Base-by-base conservation (phyloP, 169 alveolate genomes). In the Plasmodium knowlesi region DNA sequence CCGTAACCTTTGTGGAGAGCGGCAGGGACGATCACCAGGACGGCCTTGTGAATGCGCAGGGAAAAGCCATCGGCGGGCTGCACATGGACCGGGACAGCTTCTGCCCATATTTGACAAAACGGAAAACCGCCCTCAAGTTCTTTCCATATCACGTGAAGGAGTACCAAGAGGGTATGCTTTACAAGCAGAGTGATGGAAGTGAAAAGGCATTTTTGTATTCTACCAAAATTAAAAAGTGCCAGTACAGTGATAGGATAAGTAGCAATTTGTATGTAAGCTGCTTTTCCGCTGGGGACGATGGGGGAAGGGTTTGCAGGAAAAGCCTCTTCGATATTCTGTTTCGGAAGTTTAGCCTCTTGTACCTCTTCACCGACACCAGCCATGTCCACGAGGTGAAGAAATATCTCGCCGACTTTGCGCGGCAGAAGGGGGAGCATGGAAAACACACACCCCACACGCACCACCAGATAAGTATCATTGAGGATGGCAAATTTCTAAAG, bases 141-240 rank as follows among this genome's bases (percentile, higher is more conserved):
- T 4, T 84, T 25, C 39, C 92, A 0, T 84, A 84, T 50, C 84
- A 84, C 28, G 41, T 84, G 41, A 84, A 84, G 78, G 53, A 19
- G 28, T 73, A 73, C 41, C 46, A 84, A 30, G 22, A 73, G 4
- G 57, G 57, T 37, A 84, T 84, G 80, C 34, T 84, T 10, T 84
- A 73, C 57, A 84, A 84, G 50, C 50, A 57, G 61, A 84, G 92
- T 84, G 84, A 84, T 84, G 92, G 92, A 3, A 28, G 84, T 41
- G 78, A 72, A 10, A 72, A 72, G 46, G 92, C 92, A 1, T 84
- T 30, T 73, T 72, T 84, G 25, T 84, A 84, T 73, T 84, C 92
- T 1, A 84, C 80, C 10, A 84, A 73, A 46, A 46, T 84, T 9
- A 84, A 84, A 73, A 37, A 19, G 37, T 50, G 61, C 30, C 32